phyloP scores from a whole-genome alignment of 805 yeast genomes.

The Maudiozyma bulderi region DNA sequence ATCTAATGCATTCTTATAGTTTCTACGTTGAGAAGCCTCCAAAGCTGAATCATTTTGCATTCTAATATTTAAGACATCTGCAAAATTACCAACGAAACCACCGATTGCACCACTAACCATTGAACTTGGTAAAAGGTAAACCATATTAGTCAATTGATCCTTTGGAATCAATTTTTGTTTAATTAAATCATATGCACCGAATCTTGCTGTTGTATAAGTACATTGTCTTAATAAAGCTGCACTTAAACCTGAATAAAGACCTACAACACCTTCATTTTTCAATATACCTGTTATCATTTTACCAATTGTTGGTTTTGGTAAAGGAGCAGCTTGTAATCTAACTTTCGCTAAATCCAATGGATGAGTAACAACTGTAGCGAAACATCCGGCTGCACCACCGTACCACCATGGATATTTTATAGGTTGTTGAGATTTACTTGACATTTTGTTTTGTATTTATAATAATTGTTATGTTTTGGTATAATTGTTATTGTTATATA shows the following conservation, averaged over 20 bases:
- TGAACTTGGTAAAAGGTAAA: slow-evolving; percentile 60
- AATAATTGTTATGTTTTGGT: too few species aligned
- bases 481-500: too few species aligned
- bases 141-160: slow-evolving; percentile 43
- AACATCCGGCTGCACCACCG: slow-evolving; percentile 61
- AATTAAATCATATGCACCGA: slow-evolving; percentile 74
- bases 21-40: slow-evolving; percentile 54
- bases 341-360: slow-evolving; percentile 85
- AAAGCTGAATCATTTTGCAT: slow-evolving; percentile 82
- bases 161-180: slow-evolving; percentile 45
- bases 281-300: slow-evolving; percentile 36
- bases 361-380: slow-evolving; percentile 61
- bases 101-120: slow-evolving; percentile 83
- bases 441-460: neutral
- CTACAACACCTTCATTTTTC: slow-evolving; percentile 47
- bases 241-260: slow-evolving; percentile 71
- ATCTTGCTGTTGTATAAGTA: slow-evolving; percentile 77
- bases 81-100: slow-evolving; percentile 79
- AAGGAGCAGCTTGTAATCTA: slow-evolving; percentile 67
- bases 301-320: slow-evolving; percentile 53
- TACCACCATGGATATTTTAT: slow-evolving; percentile 45
- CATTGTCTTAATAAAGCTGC: slow-evolving; percentile 81
- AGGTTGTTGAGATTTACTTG: neutral
- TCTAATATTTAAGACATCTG: slow-evolving; percentile 78
- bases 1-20: slow-evolving; percentile 69